Evolutionary conservation across 2,329 filamentous ascomycete genomes (phyloP), one percentile per base, ranked within the genome.

Genomic region (Pseudodiploospora longispora): DNA sequence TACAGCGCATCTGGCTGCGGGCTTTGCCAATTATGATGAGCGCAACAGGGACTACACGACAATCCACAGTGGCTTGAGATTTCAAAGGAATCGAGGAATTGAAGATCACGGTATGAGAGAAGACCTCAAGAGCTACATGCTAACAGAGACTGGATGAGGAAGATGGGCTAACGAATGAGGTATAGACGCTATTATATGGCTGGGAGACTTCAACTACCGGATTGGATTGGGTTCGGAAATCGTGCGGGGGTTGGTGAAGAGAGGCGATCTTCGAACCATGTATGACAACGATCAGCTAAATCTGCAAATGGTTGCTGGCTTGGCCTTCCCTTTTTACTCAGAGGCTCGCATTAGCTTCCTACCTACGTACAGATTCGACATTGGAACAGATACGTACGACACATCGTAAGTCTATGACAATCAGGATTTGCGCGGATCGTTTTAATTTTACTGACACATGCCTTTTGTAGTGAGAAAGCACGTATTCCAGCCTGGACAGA

Each of bases 401-500:
- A 91, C 85, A 7, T 96, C 91, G 76, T 87, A 71, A 67, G 81
- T 69, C 10, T 19, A 4, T 4, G 7, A 28, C 12, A 9, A 12
- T 6, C 19, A 6, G 19, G 10, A 42, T 6, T 27, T 39, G 40
- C 36, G 28, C 10, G 10, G n/a, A 42, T 35, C 6, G 19, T 10
- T 44, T n/a, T 30, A 50, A 8, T 6, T 28, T 9, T 35, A 30
- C 52, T 60, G 34, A 60, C 47, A 36, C 5, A 19, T 19, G 19
- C 19, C 19, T 4, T 30, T n/a, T 38, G 10, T 41, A 85, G 83
- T 40, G 91, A 97, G 58, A 98, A 98, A 63, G 82, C 84, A 43
- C 83, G 93, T 10, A 96, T 97, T 50, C 93, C 93, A 3, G 93
- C 93, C 1, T 98, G 93, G 93, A 96, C 90, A 48, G 93, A 98